These are phyloP conservation scores for Beauveria caledonica DNA, from an alignment of 2,329 filamentous ascomycete species.

Conservation along the genomic window DNA sequence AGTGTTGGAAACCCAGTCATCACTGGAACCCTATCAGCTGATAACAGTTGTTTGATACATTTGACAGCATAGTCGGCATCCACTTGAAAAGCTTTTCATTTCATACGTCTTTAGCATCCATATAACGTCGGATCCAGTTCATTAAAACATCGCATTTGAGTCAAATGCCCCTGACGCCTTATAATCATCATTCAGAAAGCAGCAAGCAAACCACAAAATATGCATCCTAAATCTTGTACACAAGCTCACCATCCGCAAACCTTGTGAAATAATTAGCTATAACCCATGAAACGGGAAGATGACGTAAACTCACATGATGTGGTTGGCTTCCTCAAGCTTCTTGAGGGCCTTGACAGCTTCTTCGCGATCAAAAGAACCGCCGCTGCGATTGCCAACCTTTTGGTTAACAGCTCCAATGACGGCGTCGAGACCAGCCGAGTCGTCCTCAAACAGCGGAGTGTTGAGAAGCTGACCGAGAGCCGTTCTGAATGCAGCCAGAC, in stretches of 20 bases:
- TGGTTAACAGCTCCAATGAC: constrained; percentile 75
- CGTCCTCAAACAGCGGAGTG: constrained; percentile 76
- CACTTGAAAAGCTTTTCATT: constrained; percentile 8
- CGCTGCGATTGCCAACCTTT: constrained; percentile 45
- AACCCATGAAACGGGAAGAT: background rate
- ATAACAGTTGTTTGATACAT: constrained; percentile 6
- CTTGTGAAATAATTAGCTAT: constrained; percentile 26
- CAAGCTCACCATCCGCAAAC: constrained; percentile 54
- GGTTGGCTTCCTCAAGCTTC: constrained; percentile 73
- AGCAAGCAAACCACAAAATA: background rate
- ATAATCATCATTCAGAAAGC: background rate
- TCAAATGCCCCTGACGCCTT: constrained; percentile 4
- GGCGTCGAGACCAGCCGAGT: constrained; percentile 66
- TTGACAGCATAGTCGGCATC: constrained; percentile 10
- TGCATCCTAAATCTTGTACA: constrained; percentile 56
- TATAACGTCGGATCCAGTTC: background rate
- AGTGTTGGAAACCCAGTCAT: background rate
- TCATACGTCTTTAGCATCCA: constrained; percentile 7
- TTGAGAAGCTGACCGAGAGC: constrained; percentile 77
- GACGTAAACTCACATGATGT: constrained; percentile 71
- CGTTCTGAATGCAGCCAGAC: constrained; percentile 68
- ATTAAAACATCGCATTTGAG: background rate
- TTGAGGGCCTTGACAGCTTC: constrained; percentile 74
- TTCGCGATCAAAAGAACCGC: constrained; percentile 55
- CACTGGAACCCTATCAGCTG: background rate